Percentiles rank a stretch among this genome's conserved stretches.
Conservation (phyloP, 495 filamentous ascomycete genomes). For the Penicillium parvum region DNA sequence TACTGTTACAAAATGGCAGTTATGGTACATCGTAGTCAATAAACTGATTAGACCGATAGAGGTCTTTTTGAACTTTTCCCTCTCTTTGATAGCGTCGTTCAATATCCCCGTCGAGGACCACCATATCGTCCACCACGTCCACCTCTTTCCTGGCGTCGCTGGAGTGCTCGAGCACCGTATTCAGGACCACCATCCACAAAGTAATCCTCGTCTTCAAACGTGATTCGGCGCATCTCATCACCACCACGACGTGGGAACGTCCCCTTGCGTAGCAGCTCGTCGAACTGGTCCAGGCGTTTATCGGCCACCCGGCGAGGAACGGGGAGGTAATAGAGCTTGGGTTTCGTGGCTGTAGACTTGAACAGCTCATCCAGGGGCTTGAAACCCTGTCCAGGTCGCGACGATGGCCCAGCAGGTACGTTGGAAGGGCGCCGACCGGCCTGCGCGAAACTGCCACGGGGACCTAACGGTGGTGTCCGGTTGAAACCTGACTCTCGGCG, state of each 20-base stretch:
- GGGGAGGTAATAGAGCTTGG: slow-evolving; percentile 64
- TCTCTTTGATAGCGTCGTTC: not conserved
- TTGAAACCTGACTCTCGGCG: slow-evolving; percentile 27
- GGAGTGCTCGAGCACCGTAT: slow-evolving; percentile 39
- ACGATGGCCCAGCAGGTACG: slow-evolving; percentile 11
- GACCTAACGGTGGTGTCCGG: slow-evolving; percentile 33
- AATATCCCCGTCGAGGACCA: slow-evolving; percentile 5
- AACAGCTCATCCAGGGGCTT: slow-evolving; percentile 63
- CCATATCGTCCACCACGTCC: slow-evolving; percentile 40
- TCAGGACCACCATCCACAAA: slow-evolving; percentile 77
- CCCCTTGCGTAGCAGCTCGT: slow-evolving; percentile 45
- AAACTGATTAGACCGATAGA: not conserved
- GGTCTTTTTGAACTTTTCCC: slow-evolving; percentile 4
- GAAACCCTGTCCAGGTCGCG: slow-evolving; percentile 44
- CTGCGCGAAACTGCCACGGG: slow-evolving; percentile 27
- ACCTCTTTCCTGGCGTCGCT: slow-evolving; percentile 29
- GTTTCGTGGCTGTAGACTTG: slow-evolving; percentile 57
- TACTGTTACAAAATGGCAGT: not conserved
- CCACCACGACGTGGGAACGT: slow-evolving; percentile 45
- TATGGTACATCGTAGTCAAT: slow-evolving; percentile 3
- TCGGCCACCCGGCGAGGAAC: slow-evolving; percentile 48
- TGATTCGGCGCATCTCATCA: slow-evolving; percentile 67
- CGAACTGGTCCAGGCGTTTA: slow-evolving; percentile 64
- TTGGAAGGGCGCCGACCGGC: slow-evolving; percentile 21
- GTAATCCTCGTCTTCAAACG: slow-evolving; percentile 66